Conservation (phyloP, 768 basidiomycete genomes). For the Suillus sp. region DNA sequence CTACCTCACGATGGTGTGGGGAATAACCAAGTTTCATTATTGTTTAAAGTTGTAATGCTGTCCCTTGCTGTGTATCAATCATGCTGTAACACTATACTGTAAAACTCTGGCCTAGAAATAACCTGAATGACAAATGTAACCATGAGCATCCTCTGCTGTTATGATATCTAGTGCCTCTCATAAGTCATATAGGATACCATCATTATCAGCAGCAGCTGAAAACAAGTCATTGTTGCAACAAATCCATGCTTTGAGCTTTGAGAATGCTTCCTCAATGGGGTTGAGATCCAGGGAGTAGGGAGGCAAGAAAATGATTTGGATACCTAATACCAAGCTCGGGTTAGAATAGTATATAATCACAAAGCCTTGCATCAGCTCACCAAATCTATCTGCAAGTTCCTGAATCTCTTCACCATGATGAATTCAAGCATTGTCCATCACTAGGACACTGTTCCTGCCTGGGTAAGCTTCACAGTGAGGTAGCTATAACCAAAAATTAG, state of each 20-base stretch:
- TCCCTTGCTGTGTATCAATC: no score
- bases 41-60: no score
- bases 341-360: no score
- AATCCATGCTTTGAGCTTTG: conserved; percentile 33
- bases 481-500: no score
- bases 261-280: conserved; percentile 44
- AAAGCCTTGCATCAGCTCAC: conserved; percentile 5
- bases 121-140: conserved; percentile 18
- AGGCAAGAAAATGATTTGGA: conserved; percentile 32
- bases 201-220: conserved; percentile 11
- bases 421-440: conserved; percentile 25
- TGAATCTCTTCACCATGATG: conserved; percentile 19
- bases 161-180: conserved; percentile 14
- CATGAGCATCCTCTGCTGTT: conserved; percentile 13
- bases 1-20: no score
- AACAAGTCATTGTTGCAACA: conserved; percentile 14
- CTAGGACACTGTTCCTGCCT: conserved; percentile 20
- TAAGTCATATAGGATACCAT: conserved; percentile 6
- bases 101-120: no score
- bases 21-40: no score
- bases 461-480: conserved; percentile 17
- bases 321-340: no score
- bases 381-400: conserved; percentile 18
- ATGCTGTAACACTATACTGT: background rate
- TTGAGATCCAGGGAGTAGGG: conserved; percentile 45